Base-by-base conservation (phyloP, 371 early-diverging fungal species). In the Apophysomyces sp. region DNA sequence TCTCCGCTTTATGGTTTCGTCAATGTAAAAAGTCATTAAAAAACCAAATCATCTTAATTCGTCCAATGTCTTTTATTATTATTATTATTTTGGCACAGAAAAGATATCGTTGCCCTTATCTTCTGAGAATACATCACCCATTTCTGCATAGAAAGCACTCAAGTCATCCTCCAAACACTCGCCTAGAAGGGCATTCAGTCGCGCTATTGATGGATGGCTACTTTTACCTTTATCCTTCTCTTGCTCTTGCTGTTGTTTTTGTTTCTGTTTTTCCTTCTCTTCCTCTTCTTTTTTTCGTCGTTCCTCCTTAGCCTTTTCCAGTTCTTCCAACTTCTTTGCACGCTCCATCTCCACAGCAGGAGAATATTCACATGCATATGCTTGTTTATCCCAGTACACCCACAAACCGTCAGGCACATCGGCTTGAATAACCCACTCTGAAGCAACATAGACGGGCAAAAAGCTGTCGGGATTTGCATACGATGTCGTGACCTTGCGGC, bases 351-450 rank as follows among this genome's bases (percentile, higher is more conserved):
- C 71, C 26, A 72, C 55, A 0, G 63, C 57, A 31, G 57, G 53
- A 12, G 76, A 73, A 37, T 68, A 79, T 37, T 70, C 73, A 11
- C 69, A 66, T 24, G 71, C 71, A 63, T 78, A 86, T 3, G 83
- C 76, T n/a, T 72, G 68, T 40, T 77, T 73, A 63, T 85, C 87
- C 69, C 85, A 74, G 60, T 87, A 87, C 30, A 74, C 70, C 67
- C 69, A 67, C n/a, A 79, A 60, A 3, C 71, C 75, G 53, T 78
- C 71, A 27, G 68, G 31, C 7, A 62, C 56, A 53, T 73, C 68
- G 5, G 76, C 73, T 29, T 65, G 51, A 57, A 77, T 68, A 7
- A 73, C 71, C 77, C 78, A 84, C 59, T 77, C 74, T 7, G 80
- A 72, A 16, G 74, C 65, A 9, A 72, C 77, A 63, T 83, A 85